These are phyloP conservation scores for Brassica balearica DNA, from an alignment of 441 rosid species.

Conservation along the genomic window DNA sequence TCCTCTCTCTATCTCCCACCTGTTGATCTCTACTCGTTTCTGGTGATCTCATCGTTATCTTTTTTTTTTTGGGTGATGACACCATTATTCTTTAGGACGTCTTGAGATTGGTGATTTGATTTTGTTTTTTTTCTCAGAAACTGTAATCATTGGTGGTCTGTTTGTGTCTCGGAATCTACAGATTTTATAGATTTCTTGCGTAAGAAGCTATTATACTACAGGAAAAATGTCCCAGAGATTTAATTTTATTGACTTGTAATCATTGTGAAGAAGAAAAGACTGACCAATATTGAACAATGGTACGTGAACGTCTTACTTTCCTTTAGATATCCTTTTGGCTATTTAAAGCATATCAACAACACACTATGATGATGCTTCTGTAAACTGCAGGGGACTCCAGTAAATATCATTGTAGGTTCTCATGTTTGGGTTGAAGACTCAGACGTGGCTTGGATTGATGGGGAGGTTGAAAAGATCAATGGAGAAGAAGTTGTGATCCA, in stretches of 20 bases:
- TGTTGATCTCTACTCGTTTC: no score
- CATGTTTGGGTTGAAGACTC: constrained; percentile 92
- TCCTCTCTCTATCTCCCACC: no score
- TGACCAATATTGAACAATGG: constrained; percentile 27
- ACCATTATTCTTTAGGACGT: background rate
- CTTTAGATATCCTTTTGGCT: background rate
- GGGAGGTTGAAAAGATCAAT: constrained; percentile 69
- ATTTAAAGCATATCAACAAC: background rate
- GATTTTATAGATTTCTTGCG: constrained; percentile 35
- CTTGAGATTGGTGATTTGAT: constrained; percentile 23
- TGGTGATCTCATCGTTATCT: no score
- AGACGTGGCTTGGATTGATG: constrained; percentile 82
- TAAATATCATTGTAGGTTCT: constrained; percentile 88
- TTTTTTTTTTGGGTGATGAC: no score
- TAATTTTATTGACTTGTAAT: background rate
- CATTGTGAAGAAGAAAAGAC: constrained; percentile 22
- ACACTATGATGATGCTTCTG: background rate
- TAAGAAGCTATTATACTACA: constrained; percentile 8
- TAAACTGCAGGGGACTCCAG: constrained; percentile 74
- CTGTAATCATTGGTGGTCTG: constrained; percentile 13
- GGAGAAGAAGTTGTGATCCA: constrained; percentile 66
- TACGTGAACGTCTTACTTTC: constrained; percentile 25
- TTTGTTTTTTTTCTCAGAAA: background rate
- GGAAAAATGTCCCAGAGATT: constrained; percentile 23
- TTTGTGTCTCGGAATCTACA: constrained; percentile 14